A percentile compares a stretch with the other conserved stretches of the same genome.
phyloP scores from a whole-genome alignment of 1,284 basidiomycete species.

The Melampsora americana region DNA sequence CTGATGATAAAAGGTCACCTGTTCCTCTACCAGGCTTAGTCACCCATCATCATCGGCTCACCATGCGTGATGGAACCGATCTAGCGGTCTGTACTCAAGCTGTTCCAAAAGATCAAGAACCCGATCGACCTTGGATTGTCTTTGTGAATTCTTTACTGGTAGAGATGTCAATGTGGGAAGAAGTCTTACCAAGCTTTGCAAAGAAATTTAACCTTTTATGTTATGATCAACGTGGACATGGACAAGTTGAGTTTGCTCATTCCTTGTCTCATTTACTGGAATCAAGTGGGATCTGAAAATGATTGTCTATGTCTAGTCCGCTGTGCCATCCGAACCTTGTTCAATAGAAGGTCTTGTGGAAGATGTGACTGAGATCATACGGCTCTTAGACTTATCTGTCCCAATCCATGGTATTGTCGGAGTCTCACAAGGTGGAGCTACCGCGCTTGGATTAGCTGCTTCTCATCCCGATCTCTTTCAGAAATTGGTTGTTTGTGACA shows the following conservation, averaged over 20 bases:
- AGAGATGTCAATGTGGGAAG: constrained; percentile 56
- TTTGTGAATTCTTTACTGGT: constrained; percentile 58
- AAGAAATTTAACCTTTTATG: constrained; percentile 55
- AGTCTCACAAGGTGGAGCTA: constrained; percentile 58
- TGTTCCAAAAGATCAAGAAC: constrained; percentile 16
- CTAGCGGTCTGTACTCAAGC: constrained; percentile 27
- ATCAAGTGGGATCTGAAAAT: not conserved
- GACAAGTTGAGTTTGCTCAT: constrained; percentile 48
- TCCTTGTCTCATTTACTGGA: not conserved
- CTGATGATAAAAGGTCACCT: constrained; percentile 52
- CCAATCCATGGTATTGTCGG: constrained; percentile 55
- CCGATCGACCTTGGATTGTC: constrained; percentile 53
- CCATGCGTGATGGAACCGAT: constrained; percentile 40
- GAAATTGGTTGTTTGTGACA: constrained; percentile 56
- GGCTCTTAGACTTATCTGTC: constrained; percentile 52
- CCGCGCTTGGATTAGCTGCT: constrained; percentile 55
- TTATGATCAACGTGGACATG: constrained; percentile 57
- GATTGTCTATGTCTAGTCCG: constrained; percentile 46
- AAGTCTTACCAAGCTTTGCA: constrained; percentile 52
- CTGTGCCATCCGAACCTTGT: constrained; percentile 52
- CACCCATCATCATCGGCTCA: constrained; percentile 28
- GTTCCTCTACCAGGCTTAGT: constrained; percentile 52
- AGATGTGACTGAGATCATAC: constrained; percentile 55
- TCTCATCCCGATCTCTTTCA: constrained; percentile 52
- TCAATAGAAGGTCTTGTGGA: constrained; percentile 55